These are phyloP conservation scores for Orbilia ellipsospora DNA, from an alignment of 2,329 filamentous ascomycete genomes.

Conservation along the genomic window DNA sequence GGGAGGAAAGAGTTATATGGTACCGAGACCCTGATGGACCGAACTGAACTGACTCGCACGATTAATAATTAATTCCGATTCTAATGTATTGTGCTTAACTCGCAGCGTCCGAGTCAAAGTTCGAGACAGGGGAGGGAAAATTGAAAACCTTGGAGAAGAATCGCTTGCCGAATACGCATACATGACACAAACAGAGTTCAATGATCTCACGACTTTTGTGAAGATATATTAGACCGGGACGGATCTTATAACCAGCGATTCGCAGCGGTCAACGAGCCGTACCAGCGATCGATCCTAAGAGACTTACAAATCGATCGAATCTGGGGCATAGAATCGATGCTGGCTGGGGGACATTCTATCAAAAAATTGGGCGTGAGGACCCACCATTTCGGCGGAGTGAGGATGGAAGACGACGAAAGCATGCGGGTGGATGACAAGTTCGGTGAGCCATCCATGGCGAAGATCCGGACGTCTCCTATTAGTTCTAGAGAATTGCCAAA, in stretches of 20 bases:
- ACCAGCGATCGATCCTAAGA: conserved; percentile 7
- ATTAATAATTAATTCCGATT: not conserved
- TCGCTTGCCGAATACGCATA: conserved; percentile 30
- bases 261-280: conserved; percentile 9
- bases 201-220: conserved; percentile 25
- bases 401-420: too few relatives aligned
- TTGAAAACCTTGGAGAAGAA: conserved; percentile 2
- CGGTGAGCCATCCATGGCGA: too few relatives aligned
- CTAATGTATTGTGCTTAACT: not conserved
- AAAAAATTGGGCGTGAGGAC: too few relatives aligned
- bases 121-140: not conserved
- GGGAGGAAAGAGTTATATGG: not conserved
- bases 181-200: conserved; percentile 12
- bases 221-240: too few relatives aligned
- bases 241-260: conserved; percentile 1
- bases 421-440: too few relatives aligned
- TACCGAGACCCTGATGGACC: not conserved
- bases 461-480: too few relatives aligned
- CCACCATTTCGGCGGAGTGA: too few relatives aligned
- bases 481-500: too few relatives aligned
- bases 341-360: too few relatives aligned
- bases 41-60: not conserved
- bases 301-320: not conserved
- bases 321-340: too few relatives aligned
- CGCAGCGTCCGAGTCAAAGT: not conserved